phyloP scores from a whole-genome alignment of 2,329 filamentous ascomycete species.

The Fusarium virguliforme region DNA sequence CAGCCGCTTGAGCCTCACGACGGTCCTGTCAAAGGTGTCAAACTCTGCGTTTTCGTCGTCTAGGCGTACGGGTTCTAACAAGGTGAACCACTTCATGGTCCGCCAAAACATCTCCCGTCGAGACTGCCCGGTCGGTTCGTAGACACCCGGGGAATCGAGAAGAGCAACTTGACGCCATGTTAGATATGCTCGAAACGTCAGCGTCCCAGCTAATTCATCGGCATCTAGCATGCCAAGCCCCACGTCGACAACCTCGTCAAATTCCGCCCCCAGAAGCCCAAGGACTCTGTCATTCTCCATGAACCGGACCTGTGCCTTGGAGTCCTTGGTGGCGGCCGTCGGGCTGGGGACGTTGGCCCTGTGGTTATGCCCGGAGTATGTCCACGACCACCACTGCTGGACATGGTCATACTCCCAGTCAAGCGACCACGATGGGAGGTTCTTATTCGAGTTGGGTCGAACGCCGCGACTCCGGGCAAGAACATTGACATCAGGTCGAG shows the following conservation, averaged over 20 bases:
- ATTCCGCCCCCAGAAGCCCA: neutral
- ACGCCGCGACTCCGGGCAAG: neutral
- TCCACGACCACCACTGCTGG: neutral
- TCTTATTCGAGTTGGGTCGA: neutral
- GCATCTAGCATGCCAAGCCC: neutral
- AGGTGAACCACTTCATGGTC: conserved; percentile 3
- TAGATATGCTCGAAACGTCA: neutral
- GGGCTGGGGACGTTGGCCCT: neutral
- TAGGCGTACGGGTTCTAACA: neutral
- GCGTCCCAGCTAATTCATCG: neutral
- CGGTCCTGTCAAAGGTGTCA: conserved; percentile 4
- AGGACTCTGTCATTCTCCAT: neutral
- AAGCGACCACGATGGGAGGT: conserved; percentile 1
- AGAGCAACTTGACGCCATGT: neutral
- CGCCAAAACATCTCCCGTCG: neutral
- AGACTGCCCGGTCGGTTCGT: neutral
- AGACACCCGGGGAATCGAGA: neutral
- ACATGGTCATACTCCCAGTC: neutral
- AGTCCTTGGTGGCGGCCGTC: neutral
- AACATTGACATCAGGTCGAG: neutral
- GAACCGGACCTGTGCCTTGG: neutral
- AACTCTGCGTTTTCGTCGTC: neutral
- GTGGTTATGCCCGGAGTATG: neutral
- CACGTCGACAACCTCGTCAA: neutral
- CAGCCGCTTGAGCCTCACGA: neutral